Conservation (phyloP, 2,329 filamentous ascomycete species). For the Fusarium falciforme region DNA sequence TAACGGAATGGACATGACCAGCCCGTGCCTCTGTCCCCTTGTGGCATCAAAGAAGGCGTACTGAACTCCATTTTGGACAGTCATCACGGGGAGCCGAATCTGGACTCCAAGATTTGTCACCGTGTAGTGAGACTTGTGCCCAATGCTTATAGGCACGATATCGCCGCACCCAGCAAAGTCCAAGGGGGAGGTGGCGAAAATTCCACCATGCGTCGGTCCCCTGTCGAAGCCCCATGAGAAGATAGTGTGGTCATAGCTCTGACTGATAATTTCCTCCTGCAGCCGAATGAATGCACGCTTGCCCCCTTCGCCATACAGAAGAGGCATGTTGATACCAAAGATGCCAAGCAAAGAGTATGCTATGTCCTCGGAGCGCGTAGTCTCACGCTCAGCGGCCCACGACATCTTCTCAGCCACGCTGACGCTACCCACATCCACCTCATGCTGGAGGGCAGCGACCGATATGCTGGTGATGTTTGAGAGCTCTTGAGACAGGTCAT, state of each 20-base stretch:
- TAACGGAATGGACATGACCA: not conserved
- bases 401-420: not conserved
- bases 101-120: not conserved
- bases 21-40: not conserved
- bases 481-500: not conserved
- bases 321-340: not conserved
- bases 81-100: not conserved
- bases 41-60: not conserved
- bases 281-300: not conserved
- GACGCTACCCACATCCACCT: not conserved
- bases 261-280: not conserved
- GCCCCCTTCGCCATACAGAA: not conserved
- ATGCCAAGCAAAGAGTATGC: not conserved
- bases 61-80: not conserved
- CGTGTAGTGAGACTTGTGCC: not conserved
- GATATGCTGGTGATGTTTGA: not conserved
- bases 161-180: not conserved
- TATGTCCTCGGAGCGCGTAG: not conserved
- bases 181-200: not conserved
- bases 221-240: not conserved
- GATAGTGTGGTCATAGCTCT: not conserved
- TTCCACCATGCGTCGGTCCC: not conserved
- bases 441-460: not conserved
- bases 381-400: not conserved
- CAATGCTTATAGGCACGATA: not conserved